These are phyloP conservation scores for Tulasnella sp. DNA, from an alignment of 768 basidiomycete genomes.

Conservation along the genomic window DNA sequence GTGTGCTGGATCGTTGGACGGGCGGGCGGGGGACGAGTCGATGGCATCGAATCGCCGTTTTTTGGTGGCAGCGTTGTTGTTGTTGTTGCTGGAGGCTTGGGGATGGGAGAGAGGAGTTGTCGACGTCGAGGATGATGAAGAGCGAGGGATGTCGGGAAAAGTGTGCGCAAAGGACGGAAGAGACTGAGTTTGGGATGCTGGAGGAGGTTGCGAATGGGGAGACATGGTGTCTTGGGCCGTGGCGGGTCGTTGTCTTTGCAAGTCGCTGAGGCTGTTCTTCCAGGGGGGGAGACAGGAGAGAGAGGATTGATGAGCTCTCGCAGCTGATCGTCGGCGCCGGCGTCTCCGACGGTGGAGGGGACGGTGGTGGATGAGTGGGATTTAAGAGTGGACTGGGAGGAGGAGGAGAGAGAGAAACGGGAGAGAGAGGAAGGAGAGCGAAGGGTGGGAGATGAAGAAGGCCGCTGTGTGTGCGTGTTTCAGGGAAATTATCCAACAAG, in stretches of 20 bases:
- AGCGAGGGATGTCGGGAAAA: slow-evolving; percentile 21
- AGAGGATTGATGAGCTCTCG: neutral
- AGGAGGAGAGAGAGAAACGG: slow-evolving; percentile 1
- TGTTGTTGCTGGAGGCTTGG: neutral
- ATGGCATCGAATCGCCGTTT: slow-evolving; percentile 17
- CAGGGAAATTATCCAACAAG: neutral
- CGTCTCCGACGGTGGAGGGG: neutral
- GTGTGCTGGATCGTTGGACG: neutral
- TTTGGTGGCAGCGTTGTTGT: slow-evolving; percentile 15
- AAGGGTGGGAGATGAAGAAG: slow-evolving; percentile 1
- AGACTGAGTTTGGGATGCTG: neutral
- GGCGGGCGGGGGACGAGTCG: neutral
- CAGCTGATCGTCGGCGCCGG: neutral
- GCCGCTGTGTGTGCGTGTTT: slow-evolving; percentile 7
- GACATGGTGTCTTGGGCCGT: slow-evolving; percentile 1
- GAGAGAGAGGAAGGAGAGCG: neutral
- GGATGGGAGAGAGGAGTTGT: neutral
- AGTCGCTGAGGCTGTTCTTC: neutral
- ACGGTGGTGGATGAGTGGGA: neutral
- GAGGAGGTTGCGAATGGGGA: neutral
- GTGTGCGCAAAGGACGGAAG: slow-evolving; percentile 24
- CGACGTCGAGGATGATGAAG: neutral
- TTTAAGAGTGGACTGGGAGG: neutral
- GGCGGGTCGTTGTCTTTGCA: neutral
- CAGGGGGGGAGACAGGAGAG: no score